Evolutionary conservation across 208 protist species (phyloP).

Genomic region (Leishmania braziliensis): DNA sequence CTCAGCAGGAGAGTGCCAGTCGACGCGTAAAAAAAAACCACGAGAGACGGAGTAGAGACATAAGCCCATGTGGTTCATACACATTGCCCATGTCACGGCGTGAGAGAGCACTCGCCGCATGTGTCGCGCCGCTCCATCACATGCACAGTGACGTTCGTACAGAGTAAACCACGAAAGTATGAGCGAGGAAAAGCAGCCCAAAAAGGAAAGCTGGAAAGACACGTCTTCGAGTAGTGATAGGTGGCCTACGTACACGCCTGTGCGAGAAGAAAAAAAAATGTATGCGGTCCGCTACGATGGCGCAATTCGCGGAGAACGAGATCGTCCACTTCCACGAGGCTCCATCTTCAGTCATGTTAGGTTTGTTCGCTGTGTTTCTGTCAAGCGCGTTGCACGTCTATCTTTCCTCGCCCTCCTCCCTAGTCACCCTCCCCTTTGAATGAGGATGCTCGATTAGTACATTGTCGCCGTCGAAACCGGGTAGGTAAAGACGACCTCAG

Average conservation of each 20-base stretch:
- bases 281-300: not conserved
- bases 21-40: not conserved
- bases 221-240: not conserved
- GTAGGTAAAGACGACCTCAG: slow-evolving; percentile 88
- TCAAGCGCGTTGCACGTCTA: not conserved
- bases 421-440: not conserved
- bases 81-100: not conserved
- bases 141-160: not conserved
- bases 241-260: not conserved
- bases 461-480: slow-evolving; percentile 34
- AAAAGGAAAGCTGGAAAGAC: not conserved
- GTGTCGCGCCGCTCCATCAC: not conserved
- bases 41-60: not conserved
- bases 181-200: not conserved
- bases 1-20: not conserved
- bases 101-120: not conserved
- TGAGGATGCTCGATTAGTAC: not conserved
- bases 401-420: not conserved
- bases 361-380: not conserved
- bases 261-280: not conserved
- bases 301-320: not conserved
- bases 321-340: too few species aligned
- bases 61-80: not conserved
- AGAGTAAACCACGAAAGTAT: slow-evolving; percentile 3
- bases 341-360: too few species aligned